Conservation (phyloP, 495 filamentous ascomycete genomes). For the Hyaloscypha hepaticicola region DNA sequence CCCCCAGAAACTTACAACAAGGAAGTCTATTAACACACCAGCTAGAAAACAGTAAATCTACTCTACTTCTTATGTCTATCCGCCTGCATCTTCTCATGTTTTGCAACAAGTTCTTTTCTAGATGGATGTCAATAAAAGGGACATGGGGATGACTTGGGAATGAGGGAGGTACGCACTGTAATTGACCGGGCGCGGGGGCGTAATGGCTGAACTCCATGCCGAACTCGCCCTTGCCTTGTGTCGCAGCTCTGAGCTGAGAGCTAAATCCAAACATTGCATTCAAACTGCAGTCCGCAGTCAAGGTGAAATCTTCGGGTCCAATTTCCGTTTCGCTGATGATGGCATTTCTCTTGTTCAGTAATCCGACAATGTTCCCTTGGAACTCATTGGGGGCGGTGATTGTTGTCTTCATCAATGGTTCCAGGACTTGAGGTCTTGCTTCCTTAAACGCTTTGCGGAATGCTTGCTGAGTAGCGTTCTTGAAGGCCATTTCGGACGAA, state of each 20-base stretch:
- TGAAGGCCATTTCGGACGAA: conserved; percentile 98
- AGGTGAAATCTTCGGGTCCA: conserved; percentile 91
- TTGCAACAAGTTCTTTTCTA: conserved; percentile 78
- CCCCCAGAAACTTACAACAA: background rate
- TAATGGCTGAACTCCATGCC: conserved; percentile 99
- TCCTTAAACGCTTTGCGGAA: conserved; percentile 92
- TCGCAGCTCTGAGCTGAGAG: conserved; percentile 83
- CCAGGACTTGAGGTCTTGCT: conserved; percentile 76
- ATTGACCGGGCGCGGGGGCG: conserved; percentile 75
- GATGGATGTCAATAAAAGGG: conserved; percentile 15
- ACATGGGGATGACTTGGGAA: conserved; percentile 20
- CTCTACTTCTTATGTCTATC: conserved; percentile 33
- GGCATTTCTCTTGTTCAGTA: conserved; percentile 96
- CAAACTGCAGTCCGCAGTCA: conserved; percentile 87
- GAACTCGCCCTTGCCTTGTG: conserved; percentile 98
- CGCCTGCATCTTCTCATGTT: conserved; percentile 74
- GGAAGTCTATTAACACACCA: conserved; percentile 26
- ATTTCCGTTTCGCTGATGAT: conserved; percentile 96
- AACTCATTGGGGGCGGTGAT: conserved; percentile 96
- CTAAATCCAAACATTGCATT: conserved; percentile 98
- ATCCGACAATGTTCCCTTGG: conserved; percentile 90
- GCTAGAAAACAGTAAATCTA: background rate
- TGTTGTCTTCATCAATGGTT: conserved; percentile 97
- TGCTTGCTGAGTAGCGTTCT: conserved; percentile 90
- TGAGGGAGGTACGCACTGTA: conserved; percentile 66